Evolutionary conservation across 192 early-diverging fungal genomes (phyloP), one percentile per base, ranked within the genome.

Genomic region (Linderina pennispora): DNA sequence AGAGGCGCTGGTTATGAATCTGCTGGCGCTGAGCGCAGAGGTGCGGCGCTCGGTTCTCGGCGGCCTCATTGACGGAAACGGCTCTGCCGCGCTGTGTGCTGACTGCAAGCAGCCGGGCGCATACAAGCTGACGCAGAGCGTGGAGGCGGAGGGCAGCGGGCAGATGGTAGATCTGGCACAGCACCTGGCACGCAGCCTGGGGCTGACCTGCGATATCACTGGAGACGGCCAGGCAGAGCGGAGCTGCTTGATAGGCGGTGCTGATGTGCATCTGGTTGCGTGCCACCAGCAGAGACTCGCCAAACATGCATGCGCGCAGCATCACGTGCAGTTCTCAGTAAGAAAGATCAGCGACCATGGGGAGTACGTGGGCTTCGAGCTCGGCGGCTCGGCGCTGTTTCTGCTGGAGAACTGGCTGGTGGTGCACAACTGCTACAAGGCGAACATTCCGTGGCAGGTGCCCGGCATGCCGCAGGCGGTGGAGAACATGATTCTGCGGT

Each of bases 381-480:
- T 67, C 4, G 52, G 40, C 19, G 53, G 44, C 11, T 49, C 57
- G 11, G 48, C 56, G 23, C 50, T 58, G 18, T 67, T 59, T 43
- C 21, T 59, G 23, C 51, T 67, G 28, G 52, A 36, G n/a, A 58
- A 57, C 57, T 33, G 56, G 34, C 36, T 53, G 34, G 55, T 65
- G 31, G 55, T 60, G 3, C 44, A 63, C 54, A 76, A 66, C 48
- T 84, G 79, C 63, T 96, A 90, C 88, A 99, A 99, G 76, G 94
- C 97, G 22, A 99, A 99, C 64, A 94, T 96, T 53, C 94, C 97
- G 24, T 99, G 97, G 97, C 93, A 96, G 58, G 94, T 99, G 14
- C 91, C 93, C 36, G 94, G 94, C 28, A 81, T 99, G 78, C 94
- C 97, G n/a, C 85, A 81, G 23, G 88, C 97, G 4, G 88, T 99